Conservation (phyloP, 73 alveolate genomes). For the Diophrys appendiculata region DNA sequence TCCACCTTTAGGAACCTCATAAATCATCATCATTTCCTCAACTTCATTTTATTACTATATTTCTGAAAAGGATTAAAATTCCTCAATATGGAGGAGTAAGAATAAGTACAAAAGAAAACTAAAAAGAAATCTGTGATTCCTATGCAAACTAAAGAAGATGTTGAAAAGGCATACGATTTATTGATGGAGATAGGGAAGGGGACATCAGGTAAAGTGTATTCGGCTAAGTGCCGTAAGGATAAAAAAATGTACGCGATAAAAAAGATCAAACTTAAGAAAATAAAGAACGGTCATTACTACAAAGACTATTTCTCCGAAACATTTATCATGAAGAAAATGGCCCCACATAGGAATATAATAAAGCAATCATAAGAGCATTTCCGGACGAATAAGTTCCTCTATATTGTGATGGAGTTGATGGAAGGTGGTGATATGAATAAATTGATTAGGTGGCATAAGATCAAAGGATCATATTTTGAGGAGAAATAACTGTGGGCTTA, state of each 20-base stretch:
- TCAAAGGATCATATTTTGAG: slow-evolving; percentile 3
- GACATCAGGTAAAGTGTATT: neutral
- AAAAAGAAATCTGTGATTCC: too few species aligned
- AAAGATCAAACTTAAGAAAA: neutral
- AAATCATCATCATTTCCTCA: too few species aligned
- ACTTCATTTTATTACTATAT: too few species aligned
- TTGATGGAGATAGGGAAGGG: neutral
- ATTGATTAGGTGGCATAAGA: slow-evolving; percentile 2
- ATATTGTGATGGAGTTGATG: neutral
- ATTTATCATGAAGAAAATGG: neutral
- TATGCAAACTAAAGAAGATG: neutral
- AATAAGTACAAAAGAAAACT: too few species aligned
- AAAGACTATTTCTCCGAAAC: neutral
- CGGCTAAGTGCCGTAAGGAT: neutral
- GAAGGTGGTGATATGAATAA: neutral
- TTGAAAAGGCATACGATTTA: neutral
- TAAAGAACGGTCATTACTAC: neutral
- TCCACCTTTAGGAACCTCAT: too few species aligned
- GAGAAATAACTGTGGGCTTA: neutral
- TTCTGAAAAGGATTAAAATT: too few species aligned
- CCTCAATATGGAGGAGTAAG: too few species aligned
- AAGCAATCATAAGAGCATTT: neutral
- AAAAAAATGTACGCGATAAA: neutral
- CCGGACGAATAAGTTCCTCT: neutral
- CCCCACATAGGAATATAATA: neutral